Base-by-base conservation (phyloP, 2,329 filamentous ascomycete species). In the Albophoma yamanashiensis region DNA sequence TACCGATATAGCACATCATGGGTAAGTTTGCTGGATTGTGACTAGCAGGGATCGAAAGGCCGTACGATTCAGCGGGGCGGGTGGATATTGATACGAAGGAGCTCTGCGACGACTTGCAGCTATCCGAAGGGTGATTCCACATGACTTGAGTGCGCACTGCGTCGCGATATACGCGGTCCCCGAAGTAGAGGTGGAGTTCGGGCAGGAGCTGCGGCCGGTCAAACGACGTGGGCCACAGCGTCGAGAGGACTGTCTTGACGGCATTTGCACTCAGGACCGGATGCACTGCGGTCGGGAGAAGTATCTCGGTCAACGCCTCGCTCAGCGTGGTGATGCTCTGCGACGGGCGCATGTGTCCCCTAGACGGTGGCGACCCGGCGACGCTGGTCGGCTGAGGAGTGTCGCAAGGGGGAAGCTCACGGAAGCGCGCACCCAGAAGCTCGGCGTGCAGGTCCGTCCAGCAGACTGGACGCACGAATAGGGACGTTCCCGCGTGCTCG, bases 361-460 rank as follows among this genome's bases (percentile, higher is more conserved):
- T 72, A 4, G 73, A 73, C 12, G 75, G 73, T 36, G 72, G 69
- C 42, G 74, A 69, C 22, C 69, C 67, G 27, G 69, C 66, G 7
- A 68, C 53, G 17, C 68, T 66, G 15, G 63, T 63, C 1, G 79
- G 79, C 3, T 74, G 66, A 2, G 79, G 78, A 7, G 68, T 75
- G 43, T 71, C 70, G 66, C 77, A 75, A 6, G 74, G 67, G 20
- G 77, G 73, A 17, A 75, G 71, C 64, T 78, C 71, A 34, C 70
- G 62, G 69, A 83, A 85, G 52, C 69, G 69, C 20, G 74, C 78
- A 31, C 75, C 76, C 7, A 85, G 78, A 2, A 83, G 69, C 52
- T 72, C 67, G 12, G 74, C 66, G 61, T 85, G 82, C 1, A 74
- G 60, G 59, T 84, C 81, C 20, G 78, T 83, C 82, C 82, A 85